Percentiles rank a stretch among this genome's conserved stretches.
Evolutionary conservation across 164 flowering plant species (phyloP).

Genomic region (Taxillus chinensis): DNA sequence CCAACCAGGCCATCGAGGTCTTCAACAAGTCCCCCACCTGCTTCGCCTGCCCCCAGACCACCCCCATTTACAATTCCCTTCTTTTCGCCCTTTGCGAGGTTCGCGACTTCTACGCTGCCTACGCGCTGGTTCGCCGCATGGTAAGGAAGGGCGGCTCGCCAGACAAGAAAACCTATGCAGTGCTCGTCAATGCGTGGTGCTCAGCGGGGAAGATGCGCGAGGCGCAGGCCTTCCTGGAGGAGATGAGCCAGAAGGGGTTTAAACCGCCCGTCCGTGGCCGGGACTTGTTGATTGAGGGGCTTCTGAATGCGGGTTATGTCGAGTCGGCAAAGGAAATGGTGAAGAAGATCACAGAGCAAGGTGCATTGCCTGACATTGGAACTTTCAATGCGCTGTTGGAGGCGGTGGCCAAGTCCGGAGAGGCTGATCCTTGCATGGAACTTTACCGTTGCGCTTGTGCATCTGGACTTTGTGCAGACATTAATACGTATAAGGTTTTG

Average conservation of each 20-base stretch:
- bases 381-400: slow-evolving; percentile 68
- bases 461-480: slow-evolving; percentile 59
- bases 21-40: slow-evolving; percentile 48
- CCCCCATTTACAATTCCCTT: slow-evolving; percentile 56
- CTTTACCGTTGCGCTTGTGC: slow-evolving; percentile 44
- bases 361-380: slow-evolving; percentile 57
- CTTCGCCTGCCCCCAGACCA: slow-evolving; percentile 49
- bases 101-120: slow-evolving; percentile 76
- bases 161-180: slow-evolving; percentile 53
- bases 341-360: slow-evolving; percentile 72
- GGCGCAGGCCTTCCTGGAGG: slow-evolving; percentile 77
- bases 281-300: slow-evolving; percentile 78
- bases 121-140: slow-evolving; percentile 80
- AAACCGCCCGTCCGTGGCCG: slow-evolving; percentile 88
- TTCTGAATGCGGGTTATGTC: slow-evolving; percentile 75
- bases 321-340: slow-evolving; percentile 81
- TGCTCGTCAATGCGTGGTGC: slow-evolving; percentile 91
- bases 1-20: slow-evolving; percentile 64
- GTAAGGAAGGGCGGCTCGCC: slow-evolving; percentile 56
- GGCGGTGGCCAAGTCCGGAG: slow-evolving; percentile 53
- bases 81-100: slow-evolving; percentile 67
- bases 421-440: slow-evolving; percentile 59
- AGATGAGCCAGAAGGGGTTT: slow-evolving; percentile 83
- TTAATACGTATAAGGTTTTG: slow-evolving; percentile 62
- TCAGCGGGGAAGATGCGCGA: slow-evolving; percentile 73